Evolutionary conservation across 225 moss, liverwort and hornwort species (phyloP), one percentile per base, ranked within the genome.

Genomic region (Bryoerythrophyllum caledonicum): DNA sequence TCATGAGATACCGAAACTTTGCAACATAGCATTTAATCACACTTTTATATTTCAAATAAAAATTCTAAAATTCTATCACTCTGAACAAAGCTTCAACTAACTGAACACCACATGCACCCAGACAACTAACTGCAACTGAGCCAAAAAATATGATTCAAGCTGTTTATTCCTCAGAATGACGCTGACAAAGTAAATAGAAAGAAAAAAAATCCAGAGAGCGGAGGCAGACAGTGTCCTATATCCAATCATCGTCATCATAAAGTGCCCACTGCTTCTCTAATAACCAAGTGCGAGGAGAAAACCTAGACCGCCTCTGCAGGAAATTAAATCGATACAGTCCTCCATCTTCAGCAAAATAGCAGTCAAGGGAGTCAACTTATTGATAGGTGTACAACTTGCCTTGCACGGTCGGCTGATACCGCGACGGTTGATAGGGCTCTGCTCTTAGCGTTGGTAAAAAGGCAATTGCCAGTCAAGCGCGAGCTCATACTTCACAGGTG

Each of bases 401-500:
- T 25, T 55, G 68, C 60, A 44, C 34, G 32, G 34, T 2, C 28
- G n/a, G 43, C 41, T 38, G 66, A 27, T 46, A 30, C n/a, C n/a
- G n/a, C n/a, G n/a, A n/a, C n/a, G n/a, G n/a, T n/a, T n/a, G 55
- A 24, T 32, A 32, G 34, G 59, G 32, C 32, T 8, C 59, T 76
- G 6, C 13, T 46, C 4, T 59, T 68, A 15, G 35, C 60, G 43
- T 67, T 35, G 34, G 17, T 17, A 59, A 16, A 56, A 43, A 65
- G 38, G 41, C 28, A 32, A 67, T 34, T 76, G 54, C 40, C 65
- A 27, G 25, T 24, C 54, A 21, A 28, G 30, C 40, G 24, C 28
- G 60, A 48, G 46, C 56, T 11, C 20, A 37, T 9, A 25, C 14
- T 75, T 85, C 72, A 88, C 65, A 94, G 87, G 74, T 96, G 77